Percentiles rank a stretch among this genome's conserved stretches.
phyloP scores from a whole-genome alignment of 805 yeast species.

The Saccharomycopsis babjevae region DNA sequence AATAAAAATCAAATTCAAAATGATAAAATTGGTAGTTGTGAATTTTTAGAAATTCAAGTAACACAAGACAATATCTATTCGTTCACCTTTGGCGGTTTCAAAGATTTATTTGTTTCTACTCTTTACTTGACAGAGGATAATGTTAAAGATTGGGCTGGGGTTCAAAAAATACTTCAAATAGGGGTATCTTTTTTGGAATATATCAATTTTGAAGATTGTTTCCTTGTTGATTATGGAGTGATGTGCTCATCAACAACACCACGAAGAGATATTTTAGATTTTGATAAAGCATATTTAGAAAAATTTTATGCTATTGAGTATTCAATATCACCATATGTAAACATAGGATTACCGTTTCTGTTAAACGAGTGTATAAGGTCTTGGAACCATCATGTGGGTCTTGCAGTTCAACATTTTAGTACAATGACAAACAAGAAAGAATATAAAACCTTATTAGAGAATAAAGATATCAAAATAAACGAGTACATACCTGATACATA shows the following conservation, averaged over 20 bases:
- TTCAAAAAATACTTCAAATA: not conserved
- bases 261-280: not conserved
- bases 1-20: not conserved
- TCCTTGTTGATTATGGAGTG: not conserved
- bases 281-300: not conserved
- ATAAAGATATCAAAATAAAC: not conserved
- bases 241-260: not conserved
- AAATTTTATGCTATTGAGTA: not conserved
- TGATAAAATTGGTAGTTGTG: not conserved
- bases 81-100: not conserved
- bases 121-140: not conserved
- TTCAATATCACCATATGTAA: not conserved
- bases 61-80: not conserved
- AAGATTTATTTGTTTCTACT: not conserved
- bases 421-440: not conserved
- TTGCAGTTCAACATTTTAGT: not conserved
- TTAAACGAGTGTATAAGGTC: not conserved
- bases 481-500: not conserved
- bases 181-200: not conserved
- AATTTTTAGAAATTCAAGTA: not conserved
- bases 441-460: not conserved
- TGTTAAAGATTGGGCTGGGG: not conserved
- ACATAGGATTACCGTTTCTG: not conserved
- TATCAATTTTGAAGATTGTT: not conserved
- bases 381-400: not conserved